Conservation (phyloP, 148 eudicot genomes). For the Heliamphora exappendiculata region DNA sequence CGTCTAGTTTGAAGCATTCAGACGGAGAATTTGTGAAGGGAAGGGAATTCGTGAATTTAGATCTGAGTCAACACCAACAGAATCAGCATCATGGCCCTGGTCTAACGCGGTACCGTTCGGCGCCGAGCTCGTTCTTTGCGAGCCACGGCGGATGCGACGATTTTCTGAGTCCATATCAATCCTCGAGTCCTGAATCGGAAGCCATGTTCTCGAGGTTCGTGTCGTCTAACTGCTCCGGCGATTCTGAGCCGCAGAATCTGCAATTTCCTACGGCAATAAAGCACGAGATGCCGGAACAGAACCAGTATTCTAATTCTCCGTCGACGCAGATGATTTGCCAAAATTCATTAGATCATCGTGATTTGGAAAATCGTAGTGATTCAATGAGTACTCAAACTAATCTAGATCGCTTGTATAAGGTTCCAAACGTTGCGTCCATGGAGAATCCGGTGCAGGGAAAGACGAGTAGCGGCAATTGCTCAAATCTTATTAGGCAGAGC, state of each 20-base stretch:
- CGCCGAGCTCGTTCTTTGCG: conserved; percentile 42
- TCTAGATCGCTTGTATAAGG: conserved; percentile 10
- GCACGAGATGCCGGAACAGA: conserved; percentile 8
- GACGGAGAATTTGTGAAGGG: conserved; percentile 21
- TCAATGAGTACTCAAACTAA: background rate
- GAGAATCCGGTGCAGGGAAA: conserved; percentile 15
- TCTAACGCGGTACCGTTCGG: conserved; percentile 34
- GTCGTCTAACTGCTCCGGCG: conserved; percentile 6
- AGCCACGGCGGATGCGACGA: conserved; percentile 17
- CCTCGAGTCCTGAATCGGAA: conserved; percentile 17
- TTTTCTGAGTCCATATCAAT: conserved; percentile 15
- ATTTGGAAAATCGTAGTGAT: background rate
- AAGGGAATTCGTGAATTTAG: conserved; percentile 15
- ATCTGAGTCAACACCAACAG: conserved; percentile 17
- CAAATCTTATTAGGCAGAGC: conserved; percentile 33
- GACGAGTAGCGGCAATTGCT: conserved; percentile 10
- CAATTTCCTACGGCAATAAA: conserved; percentile 13
- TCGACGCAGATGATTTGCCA: conserved; percentile 15
- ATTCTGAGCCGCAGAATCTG: conserved; percentile 6
- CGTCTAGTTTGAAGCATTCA: conserved; percentile 10
- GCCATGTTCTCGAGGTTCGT: conserved; percentile 3
- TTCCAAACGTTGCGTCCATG: conserved; percentile 7
- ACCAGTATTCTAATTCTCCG: background rate
- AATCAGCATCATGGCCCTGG: conserved; percentile 8
- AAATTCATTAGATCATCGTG: conserved; percentile 1